phyloP scores from a whole-genome alignment of 2,329 filamentous ascomycete species.

The Chalara sp. region DNA sequence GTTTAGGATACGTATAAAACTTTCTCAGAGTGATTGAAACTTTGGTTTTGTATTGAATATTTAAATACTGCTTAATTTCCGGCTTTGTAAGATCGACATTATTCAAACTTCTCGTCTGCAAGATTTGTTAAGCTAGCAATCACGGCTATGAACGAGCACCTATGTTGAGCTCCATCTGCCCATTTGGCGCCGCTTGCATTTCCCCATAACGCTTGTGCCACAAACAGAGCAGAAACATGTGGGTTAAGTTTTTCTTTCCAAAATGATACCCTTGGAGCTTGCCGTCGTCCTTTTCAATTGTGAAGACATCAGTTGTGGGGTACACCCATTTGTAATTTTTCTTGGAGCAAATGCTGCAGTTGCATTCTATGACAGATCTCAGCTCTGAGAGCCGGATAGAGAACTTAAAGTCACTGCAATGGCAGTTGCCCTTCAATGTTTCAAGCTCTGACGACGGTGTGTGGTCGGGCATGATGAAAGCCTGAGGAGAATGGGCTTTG shows the following conservation, averaged over 20 bases:
- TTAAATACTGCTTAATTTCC: conserved; percentile 6
- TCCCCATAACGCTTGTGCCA: conserved; percentile 10
- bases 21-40: neutral
- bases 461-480: no score
- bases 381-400: conserved; percentile 49
- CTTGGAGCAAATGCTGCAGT: conserved; percentile 59
- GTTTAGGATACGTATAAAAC: no score
- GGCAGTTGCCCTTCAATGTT: conserved; percentile 47
- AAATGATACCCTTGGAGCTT: conserved; percentile 39
- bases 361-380: conserved; percentile 48
- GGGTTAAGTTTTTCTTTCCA: conserved; percentile 29
- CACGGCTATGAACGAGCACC: conserved; percentile 7
- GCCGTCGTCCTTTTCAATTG: conserved; percentile 39
- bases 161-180: conserved; percentile 33
- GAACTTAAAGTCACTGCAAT: conserved; percentile 48
- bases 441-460: conserved; percentile 4
- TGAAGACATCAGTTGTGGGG: conserved; percentile 28
- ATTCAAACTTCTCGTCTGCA: neutral
- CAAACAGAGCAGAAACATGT: conserved; percentile 29
- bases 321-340: conserved; percentile 38
- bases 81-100: conserved; percentile 15
- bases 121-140: neutral
- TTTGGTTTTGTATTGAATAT: neutral
- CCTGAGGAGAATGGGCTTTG: no score
- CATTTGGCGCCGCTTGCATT: no score